A percentile compares a stretch with the other conserved stretches of the same genome.
phyloP scores from a whole-genome alignment of 2,329 filamentous ascomycete genomes.

The Mariannaea sp. region DNA sequence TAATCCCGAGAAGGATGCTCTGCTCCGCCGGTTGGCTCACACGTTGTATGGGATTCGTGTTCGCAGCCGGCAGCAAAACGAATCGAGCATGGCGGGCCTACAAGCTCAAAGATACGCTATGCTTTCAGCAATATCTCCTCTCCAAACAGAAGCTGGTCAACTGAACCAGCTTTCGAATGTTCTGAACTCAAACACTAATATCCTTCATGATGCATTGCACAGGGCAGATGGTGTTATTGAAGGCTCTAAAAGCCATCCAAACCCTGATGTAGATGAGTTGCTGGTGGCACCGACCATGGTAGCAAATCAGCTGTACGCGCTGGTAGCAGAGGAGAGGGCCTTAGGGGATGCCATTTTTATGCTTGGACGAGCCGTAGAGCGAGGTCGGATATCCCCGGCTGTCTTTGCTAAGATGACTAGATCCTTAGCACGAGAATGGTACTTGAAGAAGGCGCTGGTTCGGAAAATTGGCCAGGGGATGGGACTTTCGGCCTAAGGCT shows the following conservation, averaged over 20 bases:
- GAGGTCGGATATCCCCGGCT: slow-evolving; percentile 70
- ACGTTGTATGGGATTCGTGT: slow-evolving; percentile 72
- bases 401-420: slow-evolving; percentile 80
- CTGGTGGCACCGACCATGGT: slow-evolving; percentile 94
- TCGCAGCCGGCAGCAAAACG: slow-evolving; percentile 71
- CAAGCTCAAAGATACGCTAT: slow-evolving; percentile 81
- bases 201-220: slow-evolving; percentile 76
- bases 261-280: slow-evolving; percentile 85
- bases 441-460: slow-evolving; percentile 79
- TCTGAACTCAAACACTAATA: slow-evolving; percentile 75
- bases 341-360: slow-evolving; percentile 87
- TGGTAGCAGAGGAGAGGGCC: slow-evolving; percentile 87
- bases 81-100: slow-evolving; percentile 74
- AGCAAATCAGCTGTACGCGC: slow-evolving; percentile 86
- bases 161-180: slow-evolving; percentile 73
- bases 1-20: slow-evolving; percentile 92
- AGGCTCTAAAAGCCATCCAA: slow-evolving; percentile 68
- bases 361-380: slow-evolving; percentile 74
- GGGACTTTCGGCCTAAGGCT: slow-evolving; percentile 57
- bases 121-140: slow-evolving; percentile 65
- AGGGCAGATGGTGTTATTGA: slow-evolving; percentile 80
- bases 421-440: slow-evolving; percentile 77
- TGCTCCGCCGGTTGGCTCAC: slow-evolving; percentile 76
- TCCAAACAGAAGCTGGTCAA: slow-evolving; percentile 75
- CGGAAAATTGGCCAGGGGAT: slow-evolving; percentile 78